phyloP scores from a whole-genome alignment of 768 basidiomycete species.

The Lactarius sp. region DNA sequence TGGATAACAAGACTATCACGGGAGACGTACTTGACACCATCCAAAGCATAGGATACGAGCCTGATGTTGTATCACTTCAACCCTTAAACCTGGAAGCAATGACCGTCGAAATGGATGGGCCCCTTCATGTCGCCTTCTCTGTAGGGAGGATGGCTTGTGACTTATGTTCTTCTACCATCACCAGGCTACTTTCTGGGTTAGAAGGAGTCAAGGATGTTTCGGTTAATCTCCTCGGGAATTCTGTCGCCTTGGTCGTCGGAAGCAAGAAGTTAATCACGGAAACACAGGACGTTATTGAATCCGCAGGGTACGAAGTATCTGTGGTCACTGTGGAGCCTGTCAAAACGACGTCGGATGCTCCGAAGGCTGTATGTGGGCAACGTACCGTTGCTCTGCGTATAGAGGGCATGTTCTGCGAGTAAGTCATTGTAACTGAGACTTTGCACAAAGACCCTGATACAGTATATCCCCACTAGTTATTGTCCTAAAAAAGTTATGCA shows the following conservation, averaged over 20 bases:
- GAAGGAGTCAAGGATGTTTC: conserved; percentile 48
- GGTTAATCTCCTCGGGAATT: conserved; percentile 57
- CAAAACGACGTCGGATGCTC: conserved; percentile 44
- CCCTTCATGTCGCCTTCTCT: conserved; percentile 44
- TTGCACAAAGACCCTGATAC: conserved; percentile 5
- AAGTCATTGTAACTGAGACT: conserved; percentile 28
- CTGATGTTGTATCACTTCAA: neutral
- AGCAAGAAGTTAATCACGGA: conserved; percentile 29
- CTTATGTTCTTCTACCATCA: conserved; percentile 56
- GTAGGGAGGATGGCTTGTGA: conserved; percentile 77
- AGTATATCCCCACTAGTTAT: conserved; percentile 37
- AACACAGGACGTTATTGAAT: conserved; percentile 34
- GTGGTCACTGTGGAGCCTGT: conserved; percentile 32
- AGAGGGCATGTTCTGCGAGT: conserved; percentile 63
- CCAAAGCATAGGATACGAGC: conserved; percentile 33
- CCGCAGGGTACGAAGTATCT: conserved; percentile 39
- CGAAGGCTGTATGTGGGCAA: conserved; percentile 34
- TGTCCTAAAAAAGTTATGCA: conserved; percentile 51
- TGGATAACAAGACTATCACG: conserved; percentile 7
- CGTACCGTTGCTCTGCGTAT: conserved; percentile 52
- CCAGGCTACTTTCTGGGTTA: conserved; percentile 43
- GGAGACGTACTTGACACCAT: conserved; percentile 28
- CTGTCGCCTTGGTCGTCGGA: conserved; percentile 46
- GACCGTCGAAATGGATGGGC: conserved; percentile 18
- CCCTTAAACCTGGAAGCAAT: neutral